Percentiles rank a stretch among this genome's conserved stretches.
phyloP scores from a whole-genome alignment of 176 grass and related monocot genomes.

The Pharus latifolius region DNA sequence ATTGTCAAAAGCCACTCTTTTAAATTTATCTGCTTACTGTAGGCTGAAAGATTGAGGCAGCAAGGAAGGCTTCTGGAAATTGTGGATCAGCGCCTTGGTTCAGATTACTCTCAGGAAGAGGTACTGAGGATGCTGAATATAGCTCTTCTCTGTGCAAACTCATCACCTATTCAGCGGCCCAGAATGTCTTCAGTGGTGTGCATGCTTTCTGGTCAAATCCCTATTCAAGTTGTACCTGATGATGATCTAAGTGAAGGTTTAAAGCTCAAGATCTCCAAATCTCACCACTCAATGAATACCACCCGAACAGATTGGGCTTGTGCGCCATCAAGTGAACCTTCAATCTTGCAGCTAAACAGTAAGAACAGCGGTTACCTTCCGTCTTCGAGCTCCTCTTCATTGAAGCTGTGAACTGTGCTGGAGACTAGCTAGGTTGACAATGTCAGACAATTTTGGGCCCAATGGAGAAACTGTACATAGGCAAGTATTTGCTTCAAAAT shows the following conservation, averaged over 20 bases:
- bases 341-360: slow-evolving; percentile 19
- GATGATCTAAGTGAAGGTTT: slow-evolving; percentile 24
- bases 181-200: slow-evolving; percentile 66
- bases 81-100: slow-evolving; percentile 47
- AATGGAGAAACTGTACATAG: slow-evolving; percentile 9
- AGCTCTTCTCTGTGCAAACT: slow-evolving; percentile 59
- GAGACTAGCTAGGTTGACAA: slow-evolving; percentile 2
- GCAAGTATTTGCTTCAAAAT: not conserved
- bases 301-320: slow-evolving; percentile 18
- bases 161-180: slow-evolving; percentile 44
- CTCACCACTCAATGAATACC: slow-evolving; percentile 4
- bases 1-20: not conserved
- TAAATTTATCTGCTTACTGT: not conserved
- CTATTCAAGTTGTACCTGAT: slow-evolving; percentile 23
- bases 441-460: not conserved
- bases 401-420: not conserved
- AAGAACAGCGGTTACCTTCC: slow-evolving; percentile 26
- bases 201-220: slow-evolving; percentile 52
- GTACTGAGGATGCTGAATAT: slow-evolving; percentile 51
- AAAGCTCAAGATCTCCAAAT: not conserved
- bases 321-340: slow-evolving; percentile 25
- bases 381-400: slow-evolving; percentile 36
- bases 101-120: slow-evolving; percentile 48
- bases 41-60: slow-evolving; percentile 60
- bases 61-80: slow-evolving; percentile 66